A percentile compares a stretch with the other conserved stretches of the same genome.
Conservation (phyloP, 345 rosid genomes). For the Populus davidiana region DNA sequence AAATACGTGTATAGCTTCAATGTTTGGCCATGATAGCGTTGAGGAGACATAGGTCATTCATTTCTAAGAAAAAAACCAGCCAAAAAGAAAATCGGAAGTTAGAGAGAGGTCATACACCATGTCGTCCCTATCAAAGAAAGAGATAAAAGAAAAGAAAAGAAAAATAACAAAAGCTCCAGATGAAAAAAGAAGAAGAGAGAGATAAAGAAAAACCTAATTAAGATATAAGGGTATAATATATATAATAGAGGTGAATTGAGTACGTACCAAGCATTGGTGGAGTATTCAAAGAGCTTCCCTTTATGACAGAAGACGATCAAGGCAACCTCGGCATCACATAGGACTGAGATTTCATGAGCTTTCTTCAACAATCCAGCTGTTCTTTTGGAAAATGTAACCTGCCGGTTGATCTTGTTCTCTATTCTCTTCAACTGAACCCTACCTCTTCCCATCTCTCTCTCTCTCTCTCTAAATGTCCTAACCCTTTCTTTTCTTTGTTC, state of each 20-base stretch:
- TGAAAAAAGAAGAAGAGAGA: neutral
- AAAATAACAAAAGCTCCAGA: neutral
- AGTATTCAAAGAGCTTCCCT: slow-evolving; percentile 75
- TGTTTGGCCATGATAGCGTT: neutral
- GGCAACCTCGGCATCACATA: slow-evolving; percentile 78
- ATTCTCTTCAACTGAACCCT: slow-evolving; percentile 86
- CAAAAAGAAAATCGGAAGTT: neutral
- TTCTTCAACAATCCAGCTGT: slow-evolving; percentile 72
- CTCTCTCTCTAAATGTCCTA: neutral
- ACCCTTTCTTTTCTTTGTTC: no score
- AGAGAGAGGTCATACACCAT: neutral
- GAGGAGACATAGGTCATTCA: neutral
- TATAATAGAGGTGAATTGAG: neutral
- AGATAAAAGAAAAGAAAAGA: neutral
- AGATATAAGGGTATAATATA: neutral
- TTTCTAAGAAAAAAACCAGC: neutral
- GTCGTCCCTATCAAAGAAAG: neutral
- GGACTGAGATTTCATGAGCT: slow-evolving; percentile 80
- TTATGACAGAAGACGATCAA: slow-evolving; percentile 72
- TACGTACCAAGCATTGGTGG: slow-evolving; percentile 55
- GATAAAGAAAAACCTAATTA: neutral
- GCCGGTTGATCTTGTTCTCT: slow-evolving; percentile 78
- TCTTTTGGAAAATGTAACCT: slow-evolving; percentile 76
- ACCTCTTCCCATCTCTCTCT: slow-evolving; percentile 64
- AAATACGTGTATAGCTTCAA: neutral